These are phyloP conservation scores for Podospora comata DNA, from an alignment of 495 filamentous ascomycete species.

Conservation along the genomic window DNA sequence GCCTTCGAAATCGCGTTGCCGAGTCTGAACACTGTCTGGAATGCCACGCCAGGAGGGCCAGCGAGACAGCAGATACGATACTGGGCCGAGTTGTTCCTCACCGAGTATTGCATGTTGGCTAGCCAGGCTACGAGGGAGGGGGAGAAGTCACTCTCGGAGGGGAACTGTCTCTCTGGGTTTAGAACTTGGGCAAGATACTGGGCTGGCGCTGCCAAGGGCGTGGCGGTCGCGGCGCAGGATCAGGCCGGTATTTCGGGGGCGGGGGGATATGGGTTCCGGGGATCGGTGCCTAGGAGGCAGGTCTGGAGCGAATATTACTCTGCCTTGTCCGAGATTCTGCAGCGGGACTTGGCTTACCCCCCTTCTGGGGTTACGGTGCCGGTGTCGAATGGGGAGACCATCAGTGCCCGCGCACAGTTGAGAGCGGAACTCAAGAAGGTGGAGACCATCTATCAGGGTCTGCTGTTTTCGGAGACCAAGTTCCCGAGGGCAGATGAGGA, in stretches of 20 bases:
- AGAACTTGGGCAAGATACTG: conserved; percentile 62
- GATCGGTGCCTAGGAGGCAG: conserved; percentile 50
- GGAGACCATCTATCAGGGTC: conserved; percentile 68
- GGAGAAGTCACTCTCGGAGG: conserved; percentile 42
- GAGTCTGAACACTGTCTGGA: conserved; percentile 51
- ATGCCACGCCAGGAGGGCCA: conserved; percentile 27
- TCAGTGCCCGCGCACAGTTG: conserved; percentile 52
- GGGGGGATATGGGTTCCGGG: conserved; percentile 47
- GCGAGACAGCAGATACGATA: conserved; percentile 59
- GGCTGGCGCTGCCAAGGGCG: conserved; percentile 40
- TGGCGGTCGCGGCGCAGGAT: conserved; percentile 8
- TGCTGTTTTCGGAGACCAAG: conserved; percentile 66
- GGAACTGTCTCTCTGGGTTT: conserved; percentile 54
- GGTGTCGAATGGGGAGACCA: conserved; percentile 48
- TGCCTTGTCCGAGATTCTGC: conserved; percentile 63
- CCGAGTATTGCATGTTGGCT: conserved; percentile 64
- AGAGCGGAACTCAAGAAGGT: conserved; percentile 69
- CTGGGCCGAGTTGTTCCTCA: conserved; percentile 77
- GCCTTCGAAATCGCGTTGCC: conserved; percentile 62
- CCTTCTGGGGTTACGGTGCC: conserved; percentile 38
- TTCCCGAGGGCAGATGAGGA: conserved; percentile 80
- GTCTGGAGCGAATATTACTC: conserved; percentile 82
- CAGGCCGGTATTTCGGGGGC: conserved; percentile 22
- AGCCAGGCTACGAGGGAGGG: conserved; percentile 52
- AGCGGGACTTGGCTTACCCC: conserved; percentile 49